Evolutionary conservation across 768 basidiomycete genomes (phyloP), one percentile per base, ranked within the genome.

Genomic region (Podaxis sp.): DNA sequence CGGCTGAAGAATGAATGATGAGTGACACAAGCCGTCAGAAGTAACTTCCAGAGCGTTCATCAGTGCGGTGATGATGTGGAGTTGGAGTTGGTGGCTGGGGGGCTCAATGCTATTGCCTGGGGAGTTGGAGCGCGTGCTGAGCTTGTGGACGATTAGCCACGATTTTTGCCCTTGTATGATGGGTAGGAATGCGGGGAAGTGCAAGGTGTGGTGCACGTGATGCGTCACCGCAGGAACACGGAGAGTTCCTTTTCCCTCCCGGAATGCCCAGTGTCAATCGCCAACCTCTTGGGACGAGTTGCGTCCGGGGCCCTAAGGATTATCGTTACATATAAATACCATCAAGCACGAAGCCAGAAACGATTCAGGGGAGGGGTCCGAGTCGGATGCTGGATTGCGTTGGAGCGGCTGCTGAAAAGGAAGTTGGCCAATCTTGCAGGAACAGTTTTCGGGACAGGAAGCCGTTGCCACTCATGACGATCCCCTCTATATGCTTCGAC

Each of bases 221-320:
- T 46, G 43, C 19, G 19, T 46, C n/a, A 9, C 19, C 7, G 19
- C 33, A 33, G 33, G 33, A 33, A 33, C 33, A 33, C 8, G 43
- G 9, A 46, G 7, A 8, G 43, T 46, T 46, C 2, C n/a, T 33
- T 15, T 33, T 49, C 27, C 43, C 29, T 36, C 43, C 15, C 19
- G 43, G 25, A 57, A 47, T 38, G 17, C 19, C 38, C 27, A 13
- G 36, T 40, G 43, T 36, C 19, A 6, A n/a, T 22, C 27, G 33
- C 43, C 46, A 24, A 59, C 47, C 41, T 38, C 47, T 51, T 50
- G 47, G 36, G 36, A n/a, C 11, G 57, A 59, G 49, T 37, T 59
- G 33, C 57, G 43, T 25, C 13, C 29, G 19, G n/a, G 47, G 15
- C 22, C 33, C 47, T 40, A 22, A 19, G 17, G 46, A 33, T 9